Base-by-base conservation (phyloP, 345 rosid species). In the Carallia brachiata region DNA sequence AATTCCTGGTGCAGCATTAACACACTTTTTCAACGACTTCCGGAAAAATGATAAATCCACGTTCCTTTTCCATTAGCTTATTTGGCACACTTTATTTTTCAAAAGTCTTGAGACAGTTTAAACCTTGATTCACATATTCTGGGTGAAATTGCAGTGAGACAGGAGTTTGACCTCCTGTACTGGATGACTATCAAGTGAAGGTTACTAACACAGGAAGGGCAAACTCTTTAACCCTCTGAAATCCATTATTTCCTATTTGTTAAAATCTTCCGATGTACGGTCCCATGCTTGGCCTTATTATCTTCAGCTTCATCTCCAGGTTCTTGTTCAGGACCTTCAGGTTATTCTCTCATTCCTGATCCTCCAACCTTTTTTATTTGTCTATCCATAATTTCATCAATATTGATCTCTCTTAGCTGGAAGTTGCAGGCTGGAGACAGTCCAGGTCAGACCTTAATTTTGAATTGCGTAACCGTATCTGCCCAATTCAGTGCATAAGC, bases 151-250 rank as follows among this genome's bases (percentile, higher is more conserved):
- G 81, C 86, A 89, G 96, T 61, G 84, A 91, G 81, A 70, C 64
- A 82, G 98, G 88, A 80, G 91, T 91, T 70, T 79, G 97, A 72
- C 98, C 97, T 78, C 92, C 88, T 67, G 92, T 94, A 59, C 96
- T 93, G 10, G 93, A 88, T 70, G 72, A 80, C 77, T 90, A 86
- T 74, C 83, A 75, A 82, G 86, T 94, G 79, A 86, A 89, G 85
- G 88, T 94, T 76, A 82, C 87, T 68, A 77, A 23, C 83, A 57
- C 98, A 89, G 77, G 86, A 88, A 77, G 96, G 91, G 97, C 89
- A 87, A 84, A 64, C 52, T 62, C 66, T 67, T 81, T 50, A 60
- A 66, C 56, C 70, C 65, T 61, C 12, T 9, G 65, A 52, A 77
- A 34, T 65, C 19, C n/a, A 23, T 28, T n/a, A 50, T 61, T 56